A percentile compares a stretch with the other conserved stretches of the same genome.
These are phyloP conservation scores for Allantophomopsis lycopodina DNA, from an alignment of 2,329 filamentous ascomycete genomes.

Conservation along the genomic window DNA sequence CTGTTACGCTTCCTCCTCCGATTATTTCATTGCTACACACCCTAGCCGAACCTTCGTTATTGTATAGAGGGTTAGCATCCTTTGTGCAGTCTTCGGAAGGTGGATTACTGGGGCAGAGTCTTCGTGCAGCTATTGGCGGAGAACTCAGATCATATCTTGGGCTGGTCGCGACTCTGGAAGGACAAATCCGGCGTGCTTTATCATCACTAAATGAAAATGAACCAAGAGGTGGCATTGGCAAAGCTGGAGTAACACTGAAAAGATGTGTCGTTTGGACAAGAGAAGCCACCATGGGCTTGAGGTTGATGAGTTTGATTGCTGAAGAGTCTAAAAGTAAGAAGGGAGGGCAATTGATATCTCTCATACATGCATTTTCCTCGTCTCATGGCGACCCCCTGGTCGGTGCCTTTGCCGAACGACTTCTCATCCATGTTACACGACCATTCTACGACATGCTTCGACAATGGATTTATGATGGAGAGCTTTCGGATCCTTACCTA, in stretches of 20 bases:
- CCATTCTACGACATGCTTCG: slow-evolving; percentile 96
- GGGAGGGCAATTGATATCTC: slow-evolving; percentile 81
- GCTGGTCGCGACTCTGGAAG: slow-evolving; percentile 82
- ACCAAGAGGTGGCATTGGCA: slow-evolving; percentile 60
- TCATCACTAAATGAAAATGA: slow-evolving; percentile 56
- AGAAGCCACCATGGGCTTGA: slow-evolving; percentile 89
- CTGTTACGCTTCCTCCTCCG: slow-evolving; percentile 66
- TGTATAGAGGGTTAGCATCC: slow-evolving; percentile 67
- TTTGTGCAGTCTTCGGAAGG: slow-evolving; percentile 75
- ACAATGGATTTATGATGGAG: slow-evolving; percentile 96
- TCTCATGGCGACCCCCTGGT: slow-evolving; percentile 95
- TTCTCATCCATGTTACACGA: slow-evolving; percentile 74
- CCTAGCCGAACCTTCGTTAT: slow-evolving; percentile 82
- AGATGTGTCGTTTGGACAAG: slow-evolving; percentile 94
- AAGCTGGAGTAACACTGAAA: slow-evolving; percentile 85
- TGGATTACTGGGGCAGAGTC: slow-evolving; percentile 81
- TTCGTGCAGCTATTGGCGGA: slow-evolving; percentile 71
- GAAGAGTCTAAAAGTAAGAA: slow-evolving; percentile 78
- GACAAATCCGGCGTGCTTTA: slow-evolving; percentile 76
- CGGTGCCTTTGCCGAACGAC: slow-evolving; percentile 77
- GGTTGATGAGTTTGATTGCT: slow-evolving; percentile 86
- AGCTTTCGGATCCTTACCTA: slow-evolving; percentile 86
- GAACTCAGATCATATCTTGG: slow-evolving; percentile 85
- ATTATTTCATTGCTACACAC: slow-evolving; percentile 79
- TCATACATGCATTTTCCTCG: slow-evolving; percentile 87